Base-by-base conservation (phyloP, 805 yeast genomes). In the Candida odintsovae region DNA sequence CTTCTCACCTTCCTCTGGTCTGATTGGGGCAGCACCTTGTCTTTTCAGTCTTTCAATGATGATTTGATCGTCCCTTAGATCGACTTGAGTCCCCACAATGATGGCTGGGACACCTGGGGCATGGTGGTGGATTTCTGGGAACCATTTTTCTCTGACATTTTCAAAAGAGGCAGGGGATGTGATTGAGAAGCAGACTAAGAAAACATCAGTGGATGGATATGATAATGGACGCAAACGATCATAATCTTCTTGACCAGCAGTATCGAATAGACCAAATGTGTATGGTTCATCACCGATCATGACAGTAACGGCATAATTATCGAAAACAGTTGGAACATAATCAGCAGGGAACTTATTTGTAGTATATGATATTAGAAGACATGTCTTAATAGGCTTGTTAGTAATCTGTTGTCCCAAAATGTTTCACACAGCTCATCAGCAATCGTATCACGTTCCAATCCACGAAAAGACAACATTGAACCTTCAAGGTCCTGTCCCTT, bases 181-280 rank as follows among this genome's bases (percentile, higher is more conserved):
- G 50, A 94, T 97, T 33, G 95, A 85, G 70, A 94, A 92, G 70
- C 99, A 94, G 49, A 92, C 96, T 57, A 92, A 75, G 64, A 92
- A 92, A 40, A 92, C 97, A 68, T 92, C 99, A 6, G 99, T 94
- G 45, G 95, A 94, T 16, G 99, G 98, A 68, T 92, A 92, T 47
- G 95, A 85, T 59, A 94, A 78, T 9, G 99, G 99, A 71, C 99
- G 86, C 64, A 92, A 75, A 65, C 99, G 81, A 72, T 92, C 99
- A 68, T 94, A 92, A 75, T 92, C 99, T 78, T 92, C 99, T 75
- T 92, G 99, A 44, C 99, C 99, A 25, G 99, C 99, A 31, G 99
- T 92, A 73, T 92, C 99, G 63, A 94, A 92, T 51, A 92, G 74
- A n/a, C 98, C 97, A 60, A 92, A 78, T 16, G 97, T 94, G 67